Evolutionary conservation across 2,329 filamentous ascomycete species (phyloP), one percentile per base, ranked within the genome.

Genomic region (Phialophora chinensis): DNA sequence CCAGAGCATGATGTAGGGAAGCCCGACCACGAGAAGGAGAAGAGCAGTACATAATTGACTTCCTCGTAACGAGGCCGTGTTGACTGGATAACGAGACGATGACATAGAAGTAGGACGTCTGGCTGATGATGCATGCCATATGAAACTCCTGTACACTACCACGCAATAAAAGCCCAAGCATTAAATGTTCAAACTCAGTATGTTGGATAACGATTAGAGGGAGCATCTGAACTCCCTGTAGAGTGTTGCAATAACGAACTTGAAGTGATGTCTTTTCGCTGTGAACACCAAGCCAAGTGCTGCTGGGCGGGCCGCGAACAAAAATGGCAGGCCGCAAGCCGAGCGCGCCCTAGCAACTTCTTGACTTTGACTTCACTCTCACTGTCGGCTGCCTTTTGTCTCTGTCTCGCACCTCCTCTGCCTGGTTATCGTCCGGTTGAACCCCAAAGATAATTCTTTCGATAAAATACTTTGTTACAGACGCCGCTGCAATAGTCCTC

Each of bases 1-100:
- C 14, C 52, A 8, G n/a, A 54, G 12, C 63, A 61, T n/a, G 65
- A 57, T 38, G 53, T 7, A 52, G 58, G 54, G 42, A 27, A 20
- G 33, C 14, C 31, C 20, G 20, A 29, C 10, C 20, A 49, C 47
- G 29, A 29, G 6, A 29, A 25, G 20, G 54, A 61, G 25, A 31
- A 35, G 12, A 55, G 29, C 20, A n/a, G 38, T 27, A 2, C 49
- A 52, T 52, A 23, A 52, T 12, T 17, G 49, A 25, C 2, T 14
- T 23, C 20, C 10, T 8, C 2, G 38, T n/a, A 2, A n/a, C 17
- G 6, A n/a, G 38, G 17, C 38, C 6, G 17, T 8, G 6, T 8
- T n/a, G 38, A n/a, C 38, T 44, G 38, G 38, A 44, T 44, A n/a
- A n/a, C 7, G 38, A 44, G 38, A 44, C 38, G 38, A 44, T 7